Base-by-base conservation (phyloP, 345 rosid species). In the Garcia nutans region DNA sequence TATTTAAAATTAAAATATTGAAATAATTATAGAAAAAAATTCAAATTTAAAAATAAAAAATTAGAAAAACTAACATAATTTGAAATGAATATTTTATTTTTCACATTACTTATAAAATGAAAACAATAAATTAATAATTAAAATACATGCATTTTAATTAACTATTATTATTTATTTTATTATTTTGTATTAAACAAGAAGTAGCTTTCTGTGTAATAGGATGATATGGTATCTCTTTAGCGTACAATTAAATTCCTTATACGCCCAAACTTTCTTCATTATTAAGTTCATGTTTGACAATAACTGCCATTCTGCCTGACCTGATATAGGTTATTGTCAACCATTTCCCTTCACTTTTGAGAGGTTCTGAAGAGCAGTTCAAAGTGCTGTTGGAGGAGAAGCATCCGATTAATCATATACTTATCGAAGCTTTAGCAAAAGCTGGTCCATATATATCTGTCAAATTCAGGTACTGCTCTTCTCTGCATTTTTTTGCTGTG, bases 321-420 rank as follows among this genome's bases (percentile, higher is more conserved):
- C 59, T 71, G 70, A 66, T 81, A 57, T 74, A 94, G 98, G 89
- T 82, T 55, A 87, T 93, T 76, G 79, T 88, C 86, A 83, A 78
- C 78, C 76, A 72, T 77, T 91, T 89, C 85, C 99, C 99, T 41
- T 76, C 83, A 60, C 89, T 93, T 76, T 73, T 93, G 81, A 87
- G 90, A 83, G 97, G 96, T 81, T 84, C 88, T 58, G 98, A 95
- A 82, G 74, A 68, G 74, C 79, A 84, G 85, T 86, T 91, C 65
- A 72, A 42, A 70, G 45, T 74, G 78, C 78, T 90, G 68, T 71
- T 93, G 49, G 80, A 89, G 82, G 86, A 86, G 78, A 79, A 85
- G 78, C 86, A 80, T 74, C 76, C 79, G 45, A 65, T 75, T 73
- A 70, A 82, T 74, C 89, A 86, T 78, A 82, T 80, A 78, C 74